Conservation (phyloP, 345 rosid species). For the Viola odorata region DNA sequence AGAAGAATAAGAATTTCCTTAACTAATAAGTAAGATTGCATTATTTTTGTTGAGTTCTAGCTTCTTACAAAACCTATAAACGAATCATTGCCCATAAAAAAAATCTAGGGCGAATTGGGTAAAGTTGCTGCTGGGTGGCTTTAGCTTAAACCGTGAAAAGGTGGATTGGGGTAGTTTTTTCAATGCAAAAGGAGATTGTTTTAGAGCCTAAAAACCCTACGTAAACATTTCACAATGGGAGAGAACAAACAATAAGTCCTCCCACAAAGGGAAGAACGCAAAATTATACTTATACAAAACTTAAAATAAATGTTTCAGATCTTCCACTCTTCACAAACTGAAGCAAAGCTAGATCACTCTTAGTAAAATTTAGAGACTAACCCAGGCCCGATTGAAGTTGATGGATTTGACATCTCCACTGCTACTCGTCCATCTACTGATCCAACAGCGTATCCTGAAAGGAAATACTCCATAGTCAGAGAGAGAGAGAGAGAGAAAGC, state of each 20-base stretch:
- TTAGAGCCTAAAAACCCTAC: background rate
- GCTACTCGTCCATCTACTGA: slow-evolving; percentile 81
- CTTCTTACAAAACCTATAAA: background rate
- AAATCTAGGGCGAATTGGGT: too few species aligned
- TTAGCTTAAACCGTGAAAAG: too few species aligned
- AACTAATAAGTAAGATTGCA: background rate
- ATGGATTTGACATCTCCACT: slow-evolving; percentile 41
- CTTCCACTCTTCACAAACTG: background rate
- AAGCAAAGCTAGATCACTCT: background rate
- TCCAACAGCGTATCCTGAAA: slow-evolving; percentile 82
- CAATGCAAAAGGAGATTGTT: background rate
- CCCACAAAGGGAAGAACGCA: background rate
- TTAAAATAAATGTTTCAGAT: background rate
- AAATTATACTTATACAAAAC: background rate
- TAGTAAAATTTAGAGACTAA: slow-evolving; percentile 25
- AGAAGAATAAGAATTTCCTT: background rate
- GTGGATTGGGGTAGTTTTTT: too few species aligned
- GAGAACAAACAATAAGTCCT: background rate
- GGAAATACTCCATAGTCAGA: background rate
- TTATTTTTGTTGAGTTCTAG: background rate
- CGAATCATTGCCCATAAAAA: too few species aligned
- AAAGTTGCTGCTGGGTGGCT: too few species aligned
- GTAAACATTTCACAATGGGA: background rate
- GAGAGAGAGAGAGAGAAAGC: background rate
- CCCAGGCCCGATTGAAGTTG: slow-evolving; percentile 43